A percentile compares a stretch with the other conserved stretches of the same genome.
Conservation (phyloP, 2,329 filamentous ascomycete genomes). For the Botrytis hyacinthi region DNA sequence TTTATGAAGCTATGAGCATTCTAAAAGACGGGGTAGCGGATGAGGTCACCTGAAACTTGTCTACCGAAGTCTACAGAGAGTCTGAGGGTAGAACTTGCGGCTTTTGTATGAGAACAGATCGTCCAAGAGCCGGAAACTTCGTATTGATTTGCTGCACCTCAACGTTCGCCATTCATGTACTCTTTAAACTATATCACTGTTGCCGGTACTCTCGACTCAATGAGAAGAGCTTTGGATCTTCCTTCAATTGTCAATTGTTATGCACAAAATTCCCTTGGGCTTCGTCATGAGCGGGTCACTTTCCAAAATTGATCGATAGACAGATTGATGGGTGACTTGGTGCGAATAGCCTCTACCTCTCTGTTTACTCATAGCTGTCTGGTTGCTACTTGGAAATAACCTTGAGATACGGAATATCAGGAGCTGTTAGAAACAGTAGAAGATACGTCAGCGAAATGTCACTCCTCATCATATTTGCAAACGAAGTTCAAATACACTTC, state of each 20-base stretch:
- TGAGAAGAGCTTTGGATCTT: not conserved
- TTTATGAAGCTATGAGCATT: not conserved
- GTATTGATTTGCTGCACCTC: not conserved
- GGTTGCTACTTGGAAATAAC: no score
- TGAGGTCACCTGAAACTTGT: not conserved
- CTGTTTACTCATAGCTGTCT: not conserved
- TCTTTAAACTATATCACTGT: not conserved
- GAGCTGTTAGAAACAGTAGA: not conserved
- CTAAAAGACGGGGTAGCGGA: not conserved
- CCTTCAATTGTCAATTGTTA: no score
- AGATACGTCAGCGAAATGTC: not conserved
- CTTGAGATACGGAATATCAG: not conserved
- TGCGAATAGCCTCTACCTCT: not conserved
- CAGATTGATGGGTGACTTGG: not conserved
- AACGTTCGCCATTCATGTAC: not conserved
- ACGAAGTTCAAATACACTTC: not conserved
- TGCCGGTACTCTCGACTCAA: not conserved
- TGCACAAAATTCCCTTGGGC: not conserved
- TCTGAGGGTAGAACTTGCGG: not conserved
- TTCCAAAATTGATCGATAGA: not conserved
- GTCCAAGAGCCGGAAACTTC: not conserved
- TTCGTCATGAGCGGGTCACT: not conserved
- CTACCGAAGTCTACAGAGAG: not conserved
- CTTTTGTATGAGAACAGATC: not conserved
- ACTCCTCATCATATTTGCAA: no score